Evolutionary conservation across 2,329 filamentous ascomycete species (phyloP), one percentile per base, ranked within the genome.

Genomic region (Aspergillus intermedius): DNA sequence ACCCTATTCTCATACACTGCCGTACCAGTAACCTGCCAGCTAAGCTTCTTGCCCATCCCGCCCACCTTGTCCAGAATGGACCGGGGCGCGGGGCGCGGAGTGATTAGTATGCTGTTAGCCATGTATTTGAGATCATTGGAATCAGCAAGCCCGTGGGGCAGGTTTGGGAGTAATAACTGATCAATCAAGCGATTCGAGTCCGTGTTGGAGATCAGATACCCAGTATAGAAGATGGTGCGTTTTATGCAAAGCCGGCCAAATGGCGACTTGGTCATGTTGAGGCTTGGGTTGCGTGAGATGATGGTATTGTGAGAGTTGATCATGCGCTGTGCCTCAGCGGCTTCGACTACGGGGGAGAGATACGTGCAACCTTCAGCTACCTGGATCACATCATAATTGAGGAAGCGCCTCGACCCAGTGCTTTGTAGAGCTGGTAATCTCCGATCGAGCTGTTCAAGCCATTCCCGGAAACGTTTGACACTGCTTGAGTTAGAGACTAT

Each of bases 21-120:
- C 5, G 85, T 82, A 34, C 84, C 88, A 0, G 83, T 87, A 4
- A 95, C 84, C 65, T 88, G 82, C 89, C 91, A 98, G 37, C 75
- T 82, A 70, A 94, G 79, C 68, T 86, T 91, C 59, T 81, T 83
- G 30, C 90, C 89, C 61, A 95, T 82, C 23, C 91, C 91, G 39
- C 93, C 93, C 9, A 93, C 86, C 67, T 89, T 93, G 46, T 87
- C 80, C 28, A 96, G 73, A 19, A 94, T 84, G 54, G 77, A 80
- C 45, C 79, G 76, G 2, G 86, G 82, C 44, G 86, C 88, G 0
- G 86, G 83, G 9, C 87, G 83, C 1, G 89, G 85, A 34, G 86
- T 87, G 63, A 98, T 97, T 60, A 96, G 78, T 58, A 98, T 91
- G 68, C 86, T 91, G 70, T 94, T 95, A 42, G 86, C 91, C 59